Conservation (phyloP, 495 filamentous ascomycete genomes). For the Tuber melanosporum region DNA sequence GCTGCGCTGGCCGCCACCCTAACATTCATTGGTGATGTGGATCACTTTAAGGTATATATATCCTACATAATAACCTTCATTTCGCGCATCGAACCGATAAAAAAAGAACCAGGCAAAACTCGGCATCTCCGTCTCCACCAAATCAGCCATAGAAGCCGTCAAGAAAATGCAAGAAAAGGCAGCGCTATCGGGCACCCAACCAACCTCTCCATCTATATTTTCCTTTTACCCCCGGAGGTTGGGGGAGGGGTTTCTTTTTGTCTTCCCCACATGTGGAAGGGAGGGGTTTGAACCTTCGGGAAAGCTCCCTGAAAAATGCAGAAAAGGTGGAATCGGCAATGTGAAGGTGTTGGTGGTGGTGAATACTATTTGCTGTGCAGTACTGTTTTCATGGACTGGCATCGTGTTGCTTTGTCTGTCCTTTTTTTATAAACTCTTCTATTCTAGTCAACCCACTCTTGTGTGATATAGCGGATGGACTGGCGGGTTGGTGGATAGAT, state of each 20-base stretch:
- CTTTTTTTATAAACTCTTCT: neutral
- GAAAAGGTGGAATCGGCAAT: neutral
- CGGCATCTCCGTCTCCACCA: constrained; percentile 87
- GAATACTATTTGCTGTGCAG: neutral
- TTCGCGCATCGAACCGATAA: constrained; percentile 24
- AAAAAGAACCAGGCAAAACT: constrained; percentile 85
- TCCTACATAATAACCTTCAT: constrained; percentile 26
- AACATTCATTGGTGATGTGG: constrained; percentile 94
- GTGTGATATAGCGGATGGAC: neutral
- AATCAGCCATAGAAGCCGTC: constrained; percentile 79
- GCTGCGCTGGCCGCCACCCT: constrained; percentile 81
- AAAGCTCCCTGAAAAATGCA: neutral
- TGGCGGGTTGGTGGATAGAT: neutral
- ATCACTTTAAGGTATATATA: constrained; percentile 56
- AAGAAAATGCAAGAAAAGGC: constrained; percentile 81
- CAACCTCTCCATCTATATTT: constrained; percentile 41
- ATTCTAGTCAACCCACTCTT: neutral
- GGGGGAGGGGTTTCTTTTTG: neutral
- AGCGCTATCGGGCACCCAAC: constrained; percentile 47
- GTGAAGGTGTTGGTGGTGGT: neutral
- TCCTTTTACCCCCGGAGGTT: neutral
- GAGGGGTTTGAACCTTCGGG: neutral
- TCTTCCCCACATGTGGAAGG: neutral
- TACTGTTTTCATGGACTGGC: neutral
- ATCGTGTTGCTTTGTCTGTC: neutral